Evolutionary conservation across 148 eudicot genomes (phyloP), one percentile per base, ranked within the genome.

Genomic region (Rhododendron williamsianum): DNA sequence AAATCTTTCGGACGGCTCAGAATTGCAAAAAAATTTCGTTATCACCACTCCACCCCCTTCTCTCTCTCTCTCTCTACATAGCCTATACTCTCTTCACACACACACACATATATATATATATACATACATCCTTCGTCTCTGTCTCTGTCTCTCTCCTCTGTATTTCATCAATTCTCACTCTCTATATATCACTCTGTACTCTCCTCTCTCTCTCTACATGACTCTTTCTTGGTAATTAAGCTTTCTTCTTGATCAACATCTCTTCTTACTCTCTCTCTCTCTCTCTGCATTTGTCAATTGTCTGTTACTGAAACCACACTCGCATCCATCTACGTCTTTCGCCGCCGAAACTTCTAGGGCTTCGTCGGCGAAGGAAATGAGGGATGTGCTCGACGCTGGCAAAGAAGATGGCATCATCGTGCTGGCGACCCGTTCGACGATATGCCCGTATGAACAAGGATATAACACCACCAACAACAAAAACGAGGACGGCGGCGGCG

Each of bases 361-460:
- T 86, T 49, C 21, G 35, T 65, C 38, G 52, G 12, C 5, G 78
- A 84, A 36, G 90, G 91, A 88, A 83, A 90, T 88, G 89, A 86
- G 90, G 87, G 84, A 90, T 90, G 92, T 81, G 82, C 52, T 83
- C 88, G 27, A 77, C 80, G 87, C 27, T 82, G 33, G 85, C 45
- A 81, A 85, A 52, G 45, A 85, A 52, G 36, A 87, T 81, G 78
- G 86, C 87, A 35, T 85, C 87, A 2, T 76, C 92, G 3, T 91
- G 92, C 74, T 91, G 90, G 88, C 52, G 49, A 82, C 90, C 91
- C 9, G 76, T 91, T 71, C 78, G 83, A 63, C 80, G 33, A 78
- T 86, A 90, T 86, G 88, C 80, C 81, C 90, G 88, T 67, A 89
- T 87, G 90, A 88, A 36, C 84, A 80, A 54, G 43, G 83, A 80